These are phyloP conservation scores for Volutella citrinella DNA, from an alignment of 2,329 filamentous ascomycete genomes.

Conservation along the genomic window DNA sequence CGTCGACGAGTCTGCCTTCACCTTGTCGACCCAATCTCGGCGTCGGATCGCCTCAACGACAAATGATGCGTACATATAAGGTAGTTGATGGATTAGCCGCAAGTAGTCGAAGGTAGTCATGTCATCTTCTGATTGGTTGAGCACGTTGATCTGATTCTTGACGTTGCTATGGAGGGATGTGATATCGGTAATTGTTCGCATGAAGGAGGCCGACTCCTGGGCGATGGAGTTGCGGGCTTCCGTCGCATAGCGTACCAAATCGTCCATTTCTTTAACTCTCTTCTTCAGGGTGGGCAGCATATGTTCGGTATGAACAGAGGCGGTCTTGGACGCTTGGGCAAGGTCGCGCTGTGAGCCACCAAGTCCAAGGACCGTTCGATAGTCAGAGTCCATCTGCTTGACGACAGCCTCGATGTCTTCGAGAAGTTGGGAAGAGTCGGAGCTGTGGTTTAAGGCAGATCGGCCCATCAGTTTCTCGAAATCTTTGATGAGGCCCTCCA, in stretches of 20 bases:
- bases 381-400: constrained; percentile 84
- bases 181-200: constrained; percentile 79
- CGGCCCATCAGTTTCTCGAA: constrained; percentile 59
- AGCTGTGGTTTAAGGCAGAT: constrained; percentile 54
- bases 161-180: constrained; percentile 72
- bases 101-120: constrained; percentile 79
- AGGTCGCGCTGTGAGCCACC: constrained; percentile 60
- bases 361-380: constrained; percentile 71
- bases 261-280: constrained; percentile 58
- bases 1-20: constrained; percentile 80
- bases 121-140: constrained; percentile 73
- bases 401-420: constrained; percentile 83
- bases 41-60: constrained; percentile 81
- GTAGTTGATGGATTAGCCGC: constrained; percentile 75
- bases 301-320: constrained; percentile 60
- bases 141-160: constrained; percentile 66
- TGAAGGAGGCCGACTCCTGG: constrained; percentile 64
- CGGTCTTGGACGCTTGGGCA: constrained; percentile 60
- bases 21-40: constrained; percentile 88
- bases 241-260: constrained; percentile 55
- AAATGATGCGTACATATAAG: constrained; percentile 86
- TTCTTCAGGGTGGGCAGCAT: constrained; percentile 57
- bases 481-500: constrained; percentile 58
- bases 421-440: constrained; percentile 67
- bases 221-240: constrained; percentile 68